These are phyloP conservation scores for Myriosclerotinia duriaeana DNA, from an alignment of 2,329 filamentous ascomycete genomes.

Conservation along the genomic window DNA sequence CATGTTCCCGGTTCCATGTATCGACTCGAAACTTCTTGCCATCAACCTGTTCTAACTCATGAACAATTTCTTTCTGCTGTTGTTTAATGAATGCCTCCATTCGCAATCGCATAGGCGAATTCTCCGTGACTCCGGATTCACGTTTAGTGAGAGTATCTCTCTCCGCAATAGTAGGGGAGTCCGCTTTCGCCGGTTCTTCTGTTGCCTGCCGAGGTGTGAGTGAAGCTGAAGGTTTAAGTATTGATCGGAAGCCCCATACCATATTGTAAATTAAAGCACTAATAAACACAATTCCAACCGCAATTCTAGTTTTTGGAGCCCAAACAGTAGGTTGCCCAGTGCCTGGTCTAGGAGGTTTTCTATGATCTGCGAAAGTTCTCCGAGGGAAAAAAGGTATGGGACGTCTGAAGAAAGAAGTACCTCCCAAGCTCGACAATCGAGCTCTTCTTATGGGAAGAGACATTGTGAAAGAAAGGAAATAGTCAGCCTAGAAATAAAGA, in stretches of 20 bases:
- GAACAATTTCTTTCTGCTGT: conserved; percentile 85
- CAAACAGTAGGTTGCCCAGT: conserved; percentile 38
- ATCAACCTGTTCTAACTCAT: conserved; percentile 79
- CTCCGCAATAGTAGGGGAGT: conserved; percentile 74
- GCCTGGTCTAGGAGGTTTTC: conserved; percentile 29
- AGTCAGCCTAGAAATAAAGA: conserved; percentile 13
- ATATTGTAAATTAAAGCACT: conserved; percentile 51
- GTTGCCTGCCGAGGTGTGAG: conserved; percentile 37
- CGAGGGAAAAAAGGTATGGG: conserved; percentile 26
- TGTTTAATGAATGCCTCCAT: conserved; percentile 97
- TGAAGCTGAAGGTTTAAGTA: conserved; percentile 24
- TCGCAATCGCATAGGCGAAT: conserved; percentile 92
- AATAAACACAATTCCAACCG: conserved; percentile 50
- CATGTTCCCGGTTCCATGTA: conserved; percentile 82
- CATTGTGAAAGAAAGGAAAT: conserved; percentile 33
- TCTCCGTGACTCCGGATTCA: conserved; percentile 69
- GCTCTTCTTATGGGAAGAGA: conserved; percentile 27
- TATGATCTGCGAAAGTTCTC: conserved; percentile 32
- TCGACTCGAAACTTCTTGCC: conserved; percentile 79
- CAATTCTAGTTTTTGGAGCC: conserved; percentile 49
- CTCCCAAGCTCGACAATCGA: conserved; percentile 24
- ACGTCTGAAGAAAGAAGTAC: conserved; percentile 9
- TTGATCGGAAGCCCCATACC: conserved; percentile 40
- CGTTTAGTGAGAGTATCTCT: conserved; percentile 79
- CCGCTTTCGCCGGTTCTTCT: conserved; percentile 47